Base-by-base conservation (phyloP, 2,329 filamentous ascomycete species). In the Sodiomyces alkalinus region DNA sequence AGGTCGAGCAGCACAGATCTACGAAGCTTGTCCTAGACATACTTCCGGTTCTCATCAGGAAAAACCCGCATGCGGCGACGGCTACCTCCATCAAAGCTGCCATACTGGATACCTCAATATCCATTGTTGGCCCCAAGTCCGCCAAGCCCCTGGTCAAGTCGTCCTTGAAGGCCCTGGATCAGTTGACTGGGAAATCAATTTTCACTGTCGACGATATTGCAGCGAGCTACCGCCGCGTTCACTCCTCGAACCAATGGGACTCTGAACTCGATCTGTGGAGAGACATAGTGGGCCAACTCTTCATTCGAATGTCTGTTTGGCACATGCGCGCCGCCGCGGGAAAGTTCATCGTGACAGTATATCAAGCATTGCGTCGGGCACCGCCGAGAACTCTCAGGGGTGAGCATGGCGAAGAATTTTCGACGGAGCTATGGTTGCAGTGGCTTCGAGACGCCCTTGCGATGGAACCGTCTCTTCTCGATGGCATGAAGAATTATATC, bases 61-160 rank as follows among this genome's bases (percentile, higher is more conserved):
- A 52, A 30, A 71, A 74, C 34, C 61, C 67, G 1, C 46, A 56
- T 17, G 40, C 47, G 3, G 35, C 48, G n/a, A 46, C 45, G 13
- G 51, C 52, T 3, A 41, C 39, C 9, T 34, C 44, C 4, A 53
- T 63, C 18, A 67, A 64, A 39, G 39, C 45, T 12, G 45, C 43
- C 11, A 55, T 76, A 6, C 41, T 74, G 11, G 47, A 58, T 16
- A 63, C 55, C 5, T 58, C 74, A 6, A 42, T 79, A 11, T 62
- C 66, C 2, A 68, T 76, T 10, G 62, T 80, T 22, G 60, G 64
- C 14, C 63, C 68, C 32, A 60, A 68, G 34, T 70, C 70, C 19
- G 60, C 71, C 11, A 73, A 68, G 37, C 65, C 73, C 7, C 59
- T 75, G 28, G 71, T 74, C 22, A 82, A 82, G 45, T 77, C 77